Percentiles rank a stretch among this genome's conserved stretches.
Conservation (phyloP, 2,329 filamentous ascomycete species). For the Calonectria hawksworthii region DNA sequence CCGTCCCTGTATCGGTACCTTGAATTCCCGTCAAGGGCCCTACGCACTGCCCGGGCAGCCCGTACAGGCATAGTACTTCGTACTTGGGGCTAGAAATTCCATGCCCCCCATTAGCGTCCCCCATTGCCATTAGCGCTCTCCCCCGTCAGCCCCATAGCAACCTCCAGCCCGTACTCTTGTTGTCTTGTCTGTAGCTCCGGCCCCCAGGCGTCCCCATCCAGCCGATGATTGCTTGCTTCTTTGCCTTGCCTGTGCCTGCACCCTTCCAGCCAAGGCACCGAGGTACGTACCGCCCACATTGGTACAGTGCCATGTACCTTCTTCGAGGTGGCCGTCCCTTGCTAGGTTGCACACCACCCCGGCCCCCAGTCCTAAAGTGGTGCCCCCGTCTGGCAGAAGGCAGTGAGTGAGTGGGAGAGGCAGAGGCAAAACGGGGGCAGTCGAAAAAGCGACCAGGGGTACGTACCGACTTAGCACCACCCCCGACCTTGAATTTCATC, state of each 20-base stretch:
- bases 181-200: conserved; percentile 37
- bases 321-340: conserved; percentile 18
- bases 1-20: conserved; percentile 14
- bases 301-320: conserved; percentile 2
- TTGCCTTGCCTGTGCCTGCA: conserved; percentile 5
- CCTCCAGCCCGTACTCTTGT: conserved; percentile 31
- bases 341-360: conserved; percentile 32
- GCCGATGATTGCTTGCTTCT: conserved; percentile 19
- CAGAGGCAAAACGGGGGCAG: conserved; percentile 40
- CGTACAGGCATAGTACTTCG: conserved; percentile 20
- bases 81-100: conserved; percentile 30
- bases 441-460: conserved; percentile 36
- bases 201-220: conserved; percentile 30
- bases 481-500: conserved; percentile 52
- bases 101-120: conserved; percentile 27
- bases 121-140: conserved; percentile 14
- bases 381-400: conserved; percentile 32
- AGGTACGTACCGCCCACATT: conserved; percentile 18
- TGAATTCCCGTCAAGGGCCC: conserved; percentile 19
- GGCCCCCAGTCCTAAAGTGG: conserved; percentile 37
- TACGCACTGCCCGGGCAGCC: conserved; percentile 26
- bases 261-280: conserved; percentile 9
- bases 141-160: conserved; percentile 44
- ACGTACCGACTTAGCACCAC: conserved; percentile 48
- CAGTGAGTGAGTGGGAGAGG: conserved; percentile 23